Evolutionary conservation across 2,329 filamentous ascomycete species (phyloP), one percentile per base, ranked within the genome.

Genomic region (Colletotrichum sp.): DNA sequence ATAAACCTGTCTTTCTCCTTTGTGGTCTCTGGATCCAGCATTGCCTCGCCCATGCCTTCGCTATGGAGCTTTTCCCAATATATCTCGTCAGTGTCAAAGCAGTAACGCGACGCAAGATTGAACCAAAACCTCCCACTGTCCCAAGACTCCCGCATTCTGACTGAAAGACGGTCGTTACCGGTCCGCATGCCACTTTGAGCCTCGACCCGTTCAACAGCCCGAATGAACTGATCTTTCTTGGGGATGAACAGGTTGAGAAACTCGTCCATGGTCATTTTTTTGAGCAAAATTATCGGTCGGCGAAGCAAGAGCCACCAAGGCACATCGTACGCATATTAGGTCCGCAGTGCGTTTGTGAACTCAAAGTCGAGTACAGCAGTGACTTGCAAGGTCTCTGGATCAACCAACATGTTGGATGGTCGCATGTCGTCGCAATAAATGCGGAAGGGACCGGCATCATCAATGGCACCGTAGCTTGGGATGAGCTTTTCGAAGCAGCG

Each of bases 271-370:
- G 32, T 32, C 21, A 24, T 74, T 0, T 72, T 76, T 21, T 80
- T 69, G 48, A 86, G 77, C 79, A 78, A 81, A 1, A 67, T 16
- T 2, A 79, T 79, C 16, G 81, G 80, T 2, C 78, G 72, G n/a
- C 73, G 57, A 9, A 82, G 63, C 57, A 87, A 72, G 4, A 87
- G 80, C 85, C 85, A 87, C 83, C 83, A 85, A 24, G 85, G 84
- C 67, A 81, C 81, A 32, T 85, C 84, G 71, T 83, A 83, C 3
- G 82, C 69, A 76, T 84, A 86, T 74, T 87, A 83, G 4, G 81
- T 79, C 1, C 85, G 86, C 82, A 86, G 83, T 65, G 79, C 78
- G 74, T 88, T 85, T 60, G 85, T 85, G 63, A 86, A 87, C 78
- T 87, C 85, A 26, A 83, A 80, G 72, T 87, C 85, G 55, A 87